phyloP scores from a whole-genome alignment of 164 flowering plant genomes.

The Aristolochia californica region DNA sequence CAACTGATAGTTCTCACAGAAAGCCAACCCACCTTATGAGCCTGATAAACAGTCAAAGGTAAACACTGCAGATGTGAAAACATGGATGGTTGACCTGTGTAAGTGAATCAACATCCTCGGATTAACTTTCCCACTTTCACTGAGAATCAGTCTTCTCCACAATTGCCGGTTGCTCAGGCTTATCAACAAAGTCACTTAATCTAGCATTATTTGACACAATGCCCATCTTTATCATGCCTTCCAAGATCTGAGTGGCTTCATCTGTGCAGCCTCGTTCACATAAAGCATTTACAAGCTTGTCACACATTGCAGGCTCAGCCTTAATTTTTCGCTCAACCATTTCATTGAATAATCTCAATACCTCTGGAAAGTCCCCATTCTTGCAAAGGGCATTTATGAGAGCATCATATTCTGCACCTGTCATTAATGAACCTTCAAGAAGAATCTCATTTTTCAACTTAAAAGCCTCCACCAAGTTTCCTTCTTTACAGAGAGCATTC shows the following conservation, averaged over 20 bases:
- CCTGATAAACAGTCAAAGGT: too few relatives aligned
- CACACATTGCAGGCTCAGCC: slow-evolving; percentile 26
- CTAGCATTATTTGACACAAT: slow-evolving; percentile 26
- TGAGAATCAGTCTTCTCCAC: neutral
- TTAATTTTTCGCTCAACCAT: slow-evolving; percentile 25
- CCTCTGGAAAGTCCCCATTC: slow-evolving; percentile 25
- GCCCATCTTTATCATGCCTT: slow-evolving; percentile 21
- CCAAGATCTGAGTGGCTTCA: slow-evolving; percentile 17
- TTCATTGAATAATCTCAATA: slow-evolving; percentile 20
- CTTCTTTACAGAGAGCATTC: slow-evolving; percentile 29
- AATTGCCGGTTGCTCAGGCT: neutral
- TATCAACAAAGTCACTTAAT: slow-evolving; percentile 19
- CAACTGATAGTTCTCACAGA: too few relatives aligned
- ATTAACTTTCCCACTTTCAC: too few relatives aligned
- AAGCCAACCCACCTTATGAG: too few relatives aligned
- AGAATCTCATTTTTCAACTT: slow-evolving; percentile 33
- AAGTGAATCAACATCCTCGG: too few relatives aligned
- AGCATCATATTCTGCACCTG: slow-evolving; percentile 13
- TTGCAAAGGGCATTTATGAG: slow-evolving; percentile 22
- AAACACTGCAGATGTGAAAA: too few relatives aligned
- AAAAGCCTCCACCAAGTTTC: slow-evolving; percentile 29
- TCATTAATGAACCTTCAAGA: slow-evolving; percentile 24
- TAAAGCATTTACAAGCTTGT: slow-evolving; percentile 17
- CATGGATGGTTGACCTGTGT: too few relatives aligned
- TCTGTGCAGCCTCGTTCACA: slow-evolving; percentile 19